Conservation (phyloP, 257 asterid genomes). For the Ilex aquifolium region DNA sequence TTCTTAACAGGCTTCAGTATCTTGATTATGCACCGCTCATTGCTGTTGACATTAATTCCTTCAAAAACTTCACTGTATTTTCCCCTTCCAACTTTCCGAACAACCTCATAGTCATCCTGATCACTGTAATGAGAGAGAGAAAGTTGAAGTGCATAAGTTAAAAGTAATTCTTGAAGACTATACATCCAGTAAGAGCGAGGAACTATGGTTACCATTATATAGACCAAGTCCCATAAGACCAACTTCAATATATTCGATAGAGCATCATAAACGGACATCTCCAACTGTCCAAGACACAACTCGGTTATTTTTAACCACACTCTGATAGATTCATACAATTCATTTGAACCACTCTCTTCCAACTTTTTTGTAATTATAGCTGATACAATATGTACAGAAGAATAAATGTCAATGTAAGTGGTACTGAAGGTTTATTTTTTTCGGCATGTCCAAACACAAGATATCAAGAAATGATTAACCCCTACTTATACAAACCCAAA, state of each 20-base stretch:
- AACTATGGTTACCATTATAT: background rate
- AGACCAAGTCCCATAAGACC: background rate
- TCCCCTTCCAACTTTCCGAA: constrained; percentile 45
- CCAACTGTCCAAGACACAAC: background rate
- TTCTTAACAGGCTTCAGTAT: constrained; percentile 43
- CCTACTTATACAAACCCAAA: no score
- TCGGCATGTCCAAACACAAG: no score
- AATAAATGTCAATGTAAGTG: no score
- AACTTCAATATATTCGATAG: background rate
- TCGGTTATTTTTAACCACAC: background rate
- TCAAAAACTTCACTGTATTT: constrained; percentile 44
- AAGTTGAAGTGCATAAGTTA: background rate
- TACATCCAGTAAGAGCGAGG: background rate
- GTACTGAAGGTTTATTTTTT: no score
- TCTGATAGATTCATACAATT: background rate
- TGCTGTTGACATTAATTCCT: constrained; percentile 29
- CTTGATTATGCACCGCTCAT: constrained; percentile 34
- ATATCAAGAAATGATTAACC: no score
- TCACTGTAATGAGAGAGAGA: constrained; percentile 16
- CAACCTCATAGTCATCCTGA: constrained; percentile 41
- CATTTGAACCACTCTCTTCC: background rate
- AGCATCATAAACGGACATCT: background rate
- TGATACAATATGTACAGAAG: background rate
- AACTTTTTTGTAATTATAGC: background rate
- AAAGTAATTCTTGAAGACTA: background rate